Evolutionary conservation across 257 asterid genomes (phyloP).

Genomic region (Avicennia marina): DNA sequence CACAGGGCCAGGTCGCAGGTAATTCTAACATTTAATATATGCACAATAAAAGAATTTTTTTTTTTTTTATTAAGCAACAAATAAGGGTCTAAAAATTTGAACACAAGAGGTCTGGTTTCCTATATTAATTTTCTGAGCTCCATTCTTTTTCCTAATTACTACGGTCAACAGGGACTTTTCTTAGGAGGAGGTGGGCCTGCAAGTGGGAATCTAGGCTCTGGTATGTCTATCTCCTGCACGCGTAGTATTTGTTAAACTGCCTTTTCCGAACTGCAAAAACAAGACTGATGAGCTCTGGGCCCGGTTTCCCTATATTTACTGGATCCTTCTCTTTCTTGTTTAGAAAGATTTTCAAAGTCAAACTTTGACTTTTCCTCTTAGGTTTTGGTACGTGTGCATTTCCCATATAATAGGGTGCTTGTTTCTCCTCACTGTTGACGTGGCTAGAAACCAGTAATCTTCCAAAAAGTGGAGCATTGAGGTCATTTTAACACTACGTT

Average conservation of each 20-base stretch:
- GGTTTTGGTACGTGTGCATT: background rate
- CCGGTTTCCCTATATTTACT: background rate
- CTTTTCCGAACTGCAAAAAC: slow-evolving; percentile 9
- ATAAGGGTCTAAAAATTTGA: too few species aligned
- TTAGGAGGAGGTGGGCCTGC: slow-evolving; percentile 71
- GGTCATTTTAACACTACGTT: too few species aligned
- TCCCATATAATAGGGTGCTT: background rate
- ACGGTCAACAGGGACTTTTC: slow-evolving; percentile 59
- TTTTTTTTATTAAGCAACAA: too few species aligned
- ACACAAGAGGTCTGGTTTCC: too few species aligned
- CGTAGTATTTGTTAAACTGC: slow-evolving; percentile 1
- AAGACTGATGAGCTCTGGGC: background rate
- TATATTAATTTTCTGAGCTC: too few species aligned
- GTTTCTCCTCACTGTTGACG: too few species aligned
- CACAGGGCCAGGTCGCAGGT: slow-evolving; percentile 95
- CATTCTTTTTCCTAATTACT: slow-evolving; percentile 18
- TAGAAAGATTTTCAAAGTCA: background rate
- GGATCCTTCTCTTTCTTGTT: slow-evolving; percentile 3
- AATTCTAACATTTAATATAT: slow-evolving; percentile 10
- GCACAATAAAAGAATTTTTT: background rate
- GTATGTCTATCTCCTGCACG: slow-evolving; percentile 31
- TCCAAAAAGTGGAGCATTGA: too few species aligned
- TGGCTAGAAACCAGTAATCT: too few species aligned
- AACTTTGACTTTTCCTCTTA: background rate
- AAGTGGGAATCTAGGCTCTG: slow-evolving; percentile 73